phyloP scores from a whole-genome alignment of 2,329 filamentous ascomycete species.

The Calonectria pauciramosa region DNA sequence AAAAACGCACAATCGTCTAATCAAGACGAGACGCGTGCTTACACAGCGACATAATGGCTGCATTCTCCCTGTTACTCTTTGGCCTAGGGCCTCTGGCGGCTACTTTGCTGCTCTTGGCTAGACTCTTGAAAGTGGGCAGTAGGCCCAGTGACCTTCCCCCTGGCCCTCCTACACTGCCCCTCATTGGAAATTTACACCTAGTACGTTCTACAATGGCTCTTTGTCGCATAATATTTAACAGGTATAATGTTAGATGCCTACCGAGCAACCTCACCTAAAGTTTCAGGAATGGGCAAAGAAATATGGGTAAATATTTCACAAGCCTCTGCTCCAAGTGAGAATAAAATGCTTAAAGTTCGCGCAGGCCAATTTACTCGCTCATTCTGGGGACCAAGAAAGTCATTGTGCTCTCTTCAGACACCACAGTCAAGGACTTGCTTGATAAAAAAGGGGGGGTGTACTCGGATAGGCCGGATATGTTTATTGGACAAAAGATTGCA shows the following conservation, averaged over 20 bases:
- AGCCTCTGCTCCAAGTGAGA: too few relatives aligned
- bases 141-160: too few relatives aligned
- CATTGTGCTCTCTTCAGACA: slow-evolving; percentile 17
- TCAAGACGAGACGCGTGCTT: too few relatives aligned
- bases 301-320: not conserved
- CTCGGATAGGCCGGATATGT: slow-evolving; percentile 23
- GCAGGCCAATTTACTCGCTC: slow-evolving; percentile 19
- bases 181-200: not conserved
- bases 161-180: not conserved
- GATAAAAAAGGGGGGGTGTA: slow-evolving; percentile 16
- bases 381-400: slow-evolving; percentile 20
- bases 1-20: too few relatives aligned
- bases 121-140: too few relatives aligned
- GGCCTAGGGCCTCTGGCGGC: too few relatives aligned
- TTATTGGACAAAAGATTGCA: slow-evolving; percentile 19
- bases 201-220: not conserved
- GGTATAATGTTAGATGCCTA: not conserved
- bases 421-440: slow-evolving; percentile 7
- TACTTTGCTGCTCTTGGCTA: too few relatives aligned
- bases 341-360: too few relatives aligned
- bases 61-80: too few relatives aligned
- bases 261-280: not conserved
- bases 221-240: too few relatives aligned
- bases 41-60: too few relatives aligned
- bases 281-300: slow-evolving; percentile 12